Percentiles rank a stretch among this genome's conserved stretches.
These are phyloP conservation scores for Rhododendron ovatum DNA, from an alignment of 148 eudicot genomes.

Conservation along the genomic window DNA sequence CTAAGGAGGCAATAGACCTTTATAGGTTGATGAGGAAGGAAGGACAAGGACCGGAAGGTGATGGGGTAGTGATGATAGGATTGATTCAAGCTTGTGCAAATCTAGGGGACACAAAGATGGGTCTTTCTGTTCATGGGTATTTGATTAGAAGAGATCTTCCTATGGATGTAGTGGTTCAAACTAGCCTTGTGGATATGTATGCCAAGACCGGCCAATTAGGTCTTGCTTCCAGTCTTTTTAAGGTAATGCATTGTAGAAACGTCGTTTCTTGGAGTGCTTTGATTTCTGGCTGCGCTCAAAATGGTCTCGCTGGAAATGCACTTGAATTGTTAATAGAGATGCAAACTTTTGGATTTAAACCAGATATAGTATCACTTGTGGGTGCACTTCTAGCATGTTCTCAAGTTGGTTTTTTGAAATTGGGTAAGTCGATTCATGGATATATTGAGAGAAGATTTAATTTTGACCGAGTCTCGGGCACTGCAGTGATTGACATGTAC, in stretches of 20 bases:
- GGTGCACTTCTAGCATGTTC: conserved; percentile 66
- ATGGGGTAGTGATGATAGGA: conserved; percentile 60
- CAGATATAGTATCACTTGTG: conserved; percentile 51
- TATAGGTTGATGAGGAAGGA: conserved; percentile 42
- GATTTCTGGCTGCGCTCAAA: conserved; percentile 68
- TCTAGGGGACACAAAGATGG: conserved; percentile 40
- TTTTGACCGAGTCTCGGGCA: conserved; percentile 38
- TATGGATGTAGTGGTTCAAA: conserved; percentile 43
- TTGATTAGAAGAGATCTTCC: conserved; percentile 42
- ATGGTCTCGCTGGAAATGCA: conserved; percentile 50
- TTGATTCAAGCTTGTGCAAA: conserved; percentile 58
- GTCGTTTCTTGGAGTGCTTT: conserved; percentile 65
- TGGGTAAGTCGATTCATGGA: conserved; percentile 59
- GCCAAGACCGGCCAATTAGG: conserved; percentile 53
- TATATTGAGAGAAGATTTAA: conserved; percentile 39
- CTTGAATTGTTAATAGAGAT: conserved; percentile 49
- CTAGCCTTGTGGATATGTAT: conserved; percentile 70
- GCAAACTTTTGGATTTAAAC: conserved; percentile 53
- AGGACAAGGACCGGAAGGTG: conserved; percentile 50
- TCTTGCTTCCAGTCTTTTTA: conserved; percentile 43
- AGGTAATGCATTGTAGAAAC: conserved; percentile 38
- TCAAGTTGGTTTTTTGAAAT: conserved; percentile 47
- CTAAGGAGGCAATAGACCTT: conserved; percentile 35
- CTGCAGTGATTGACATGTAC: conserved; percentile 70
- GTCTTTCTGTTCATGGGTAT: conserved; percentile 62